A percentile compares a stretch with the other conserved stretches of the same genome.
Evolutionary conservation across 805 yeast genomes (phyloP).

Genomic region (Kluyveromyces wickerhamii): DNA sequence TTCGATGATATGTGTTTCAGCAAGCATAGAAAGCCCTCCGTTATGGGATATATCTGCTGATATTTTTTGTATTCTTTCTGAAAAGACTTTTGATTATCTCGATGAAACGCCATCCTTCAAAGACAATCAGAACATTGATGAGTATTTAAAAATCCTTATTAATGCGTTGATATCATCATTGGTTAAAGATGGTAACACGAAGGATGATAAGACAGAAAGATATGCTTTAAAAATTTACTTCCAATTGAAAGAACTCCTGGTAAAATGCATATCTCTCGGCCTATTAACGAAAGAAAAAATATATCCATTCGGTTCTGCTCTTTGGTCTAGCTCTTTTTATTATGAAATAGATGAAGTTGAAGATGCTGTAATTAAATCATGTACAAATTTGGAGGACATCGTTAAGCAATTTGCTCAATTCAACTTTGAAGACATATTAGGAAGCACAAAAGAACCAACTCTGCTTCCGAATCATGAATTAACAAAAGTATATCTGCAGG

Average conservation of each 20-base stretch:
- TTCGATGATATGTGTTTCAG: slow-evolving; percentile 25
- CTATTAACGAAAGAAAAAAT: slow-evolving; percentile 29
- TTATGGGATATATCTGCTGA: slow-evolving; percentile 49
- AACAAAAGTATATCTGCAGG: slow-evolving; percentile 48
- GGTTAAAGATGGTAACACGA: slow-evolving; percentile 14
- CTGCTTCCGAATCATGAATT: slow-evolving; percentile 39
- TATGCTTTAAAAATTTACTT: slow-evolving; percentile 41
- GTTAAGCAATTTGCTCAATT: slow-evolving; percentile 34
- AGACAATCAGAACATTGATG: slow-evolving; percentile 6
- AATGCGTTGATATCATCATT: slow-evolving; percentile 33
- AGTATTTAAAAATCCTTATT: slow-evolving; percentile 36
- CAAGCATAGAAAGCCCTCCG: slow-evolving; percentile 18
- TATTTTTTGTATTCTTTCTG: slow-evolving; percentile 32
- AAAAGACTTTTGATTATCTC: slow-evolving; percentile 13
- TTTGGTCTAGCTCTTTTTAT: slow-evolving; percentile 54
- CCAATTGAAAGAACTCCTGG: slow-evolving; percentile 33
- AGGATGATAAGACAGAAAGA: slow-evolving; percentile 32
- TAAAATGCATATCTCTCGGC: slow-evolving; percentile 33
- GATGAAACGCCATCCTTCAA: slow-evolving; percentile 5
- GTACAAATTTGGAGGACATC: slow-evolving; percentile 30
- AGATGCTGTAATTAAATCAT: slow-evolving; percentile 24
- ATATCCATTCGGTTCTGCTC: slow-evolving; percentile 36
- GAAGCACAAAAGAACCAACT: slow-evolving; percentile 49
- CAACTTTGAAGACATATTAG: slow-evolving; percentile 45
- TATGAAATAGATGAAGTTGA: slow-evolving; percentile 54